Conservation (phyloP, 148 eudicot genomes). For the Rhododendron griersonianum region DNA sequence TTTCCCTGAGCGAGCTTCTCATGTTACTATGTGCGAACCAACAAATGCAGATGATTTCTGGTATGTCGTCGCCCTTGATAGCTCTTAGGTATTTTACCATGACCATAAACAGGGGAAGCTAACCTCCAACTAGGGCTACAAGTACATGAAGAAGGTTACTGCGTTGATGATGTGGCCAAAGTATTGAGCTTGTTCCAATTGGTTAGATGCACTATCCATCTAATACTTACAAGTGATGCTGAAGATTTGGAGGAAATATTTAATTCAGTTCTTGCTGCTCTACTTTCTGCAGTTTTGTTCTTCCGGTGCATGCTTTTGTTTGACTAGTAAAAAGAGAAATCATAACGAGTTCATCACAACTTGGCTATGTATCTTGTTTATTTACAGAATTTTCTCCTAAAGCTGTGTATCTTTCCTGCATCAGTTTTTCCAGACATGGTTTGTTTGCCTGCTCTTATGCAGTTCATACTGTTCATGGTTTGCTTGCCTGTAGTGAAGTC, state of each 20-base stretch:
- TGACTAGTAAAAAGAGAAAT: not conserved
- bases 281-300: not conserved
- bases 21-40: not conserved
- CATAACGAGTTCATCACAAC: not conserved
- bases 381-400: not conserved
- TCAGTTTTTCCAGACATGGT: not conserved
- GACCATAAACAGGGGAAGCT: not conserved
- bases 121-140: not conserved
- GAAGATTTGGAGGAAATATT: not conserved
- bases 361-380: not conserved
- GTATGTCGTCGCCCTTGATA: not conserved
- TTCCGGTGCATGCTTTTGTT: not conserved
- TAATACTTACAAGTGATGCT: not conserved
- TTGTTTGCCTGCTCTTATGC: not conserved
- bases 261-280: not conserved
- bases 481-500: not conserved
- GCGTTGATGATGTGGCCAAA: not conserved
- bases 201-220: not conserved
- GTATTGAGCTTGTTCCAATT: not conserved
- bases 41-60: not conserved
- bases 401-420: not conserved
- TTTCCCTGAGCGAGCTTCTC: not conserved
- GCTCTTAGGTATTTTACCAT: not conserved
- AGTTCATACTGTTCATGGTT: not conserved
- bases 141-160: not conserved